Evolutionary conservation across 371 early-diverging fungal genomes (phyloP), one percentile per base, ranked within the genome.

Genomic region (Mortierella sp.): DNA sequence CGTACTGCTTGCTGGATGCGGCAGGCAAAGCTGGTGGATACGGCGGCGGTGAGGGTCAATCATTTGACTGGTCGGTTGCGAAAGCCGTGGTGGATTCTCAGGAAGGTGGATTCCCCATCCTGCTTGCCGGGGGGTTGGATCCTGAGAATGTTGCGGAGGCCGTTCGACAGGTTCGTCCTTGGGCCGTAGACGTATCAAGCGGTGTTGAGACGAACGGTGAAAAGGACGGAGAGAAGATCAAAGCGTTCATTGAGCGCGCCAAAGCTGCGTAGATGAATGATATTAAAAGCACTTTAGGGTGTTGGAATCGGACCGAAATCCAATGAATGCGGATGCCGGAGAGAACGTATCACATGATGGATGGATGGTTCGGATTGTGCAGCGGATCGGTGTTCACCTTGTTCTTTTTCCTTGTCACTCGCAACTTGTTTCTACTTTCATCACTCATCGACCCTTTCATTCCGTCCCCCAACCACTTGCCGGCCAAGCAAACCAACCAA

Each of bases 141-240:
- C 90, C 92, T 3, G 83, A 88, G 6, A 98, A 97, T 71, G 95
- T 96, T 8, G 79, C 70, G 0, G 79, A 86, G 31, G 95, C 95
- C 0, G 82, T 95, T 25, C 73, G 65, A 4, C 81, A 83, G 43
- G 92, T 90, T 3, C 78, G 84, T 28, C 95, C 95, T 6, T 93
- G 90, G 92, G 90, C 88, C 21, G 97, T 96, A 22, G 98, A 98
- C 85, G 95, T 96, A 12, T 92, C 93, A 8, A 93, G 94, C 34
- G 98, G 97, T 24, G 92, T 96, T 0, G 96, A 96, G 71, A 88
- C 88, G 21, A 80, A 92, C 54, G 91, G 88, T 37, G 80, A 71
- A 22, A 93, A 94, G 79, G 92, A 92, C 67, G 67, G 83, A 24
- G 57, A 67, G 12, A 91, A 91, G 79, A 89, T 94, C 57, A 82